Evolutionary conservation across 2,329 filamentous ascomycete species (phyloP), one percentile per base, ranked within the genome.

Genomic region (Aspergillus hiratsukae): DNA sequence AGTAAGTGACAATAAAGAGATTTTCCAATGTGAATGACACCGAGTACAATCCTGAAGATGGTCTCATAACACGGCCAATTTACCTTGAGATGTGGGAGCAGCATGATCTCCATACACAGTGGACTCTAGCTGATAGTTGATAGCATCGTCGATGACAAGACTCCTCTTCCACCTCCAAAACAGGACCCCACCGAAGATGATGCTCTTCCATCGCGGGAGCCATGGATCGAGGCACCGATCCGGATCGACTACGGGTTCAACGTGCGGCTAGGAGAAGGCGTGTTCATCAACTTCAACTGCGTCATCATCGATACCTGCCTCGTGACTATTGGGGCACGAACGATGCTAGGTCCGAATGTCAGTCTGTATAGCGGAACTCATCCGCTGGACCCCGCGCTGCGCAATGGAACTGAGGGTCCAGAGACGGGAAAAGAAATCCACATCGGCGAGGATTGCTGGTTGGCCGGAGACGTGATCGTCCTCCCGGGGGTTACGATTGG

Each of bases 391-490:
- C 89, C 89, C 0, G 80, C 80, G 0, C 62, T 93, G 4, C 83
- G 91, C 29, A 87, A 92, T 66, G 90, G 91, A 0, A 86, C 82
- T 0, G 79, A 82, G 14, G 91, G 91, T 0, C 90, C 90, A 0
- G 91, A 96, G 71, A 66, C 76, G 8, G 91, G 90, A 0, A 85
- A 83, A 63, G 83, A 88, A 9, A 89, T 96, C 59, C 81, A 78
- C 35, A 85, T 96, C 53, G 90, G 87, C 0, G 87, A 91, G 61
- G 91, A 96, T 75, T 89, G 89, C 73, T 91, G 89, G 89, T 74
- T 93, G 29, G 89, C 87, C 1, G 88, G 88, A 0, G 87, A 86
- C 66, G 85, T 85, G 4, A 83, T 80, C 23, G 83, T 96, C 19
- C 76, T 92, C 46, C 85, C 89, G 0, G 91, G 91, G 0, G 85